Base-by-base conservation (phyloP, 164 flowering plant genomes). In the Protea cynaroides region DNA sequence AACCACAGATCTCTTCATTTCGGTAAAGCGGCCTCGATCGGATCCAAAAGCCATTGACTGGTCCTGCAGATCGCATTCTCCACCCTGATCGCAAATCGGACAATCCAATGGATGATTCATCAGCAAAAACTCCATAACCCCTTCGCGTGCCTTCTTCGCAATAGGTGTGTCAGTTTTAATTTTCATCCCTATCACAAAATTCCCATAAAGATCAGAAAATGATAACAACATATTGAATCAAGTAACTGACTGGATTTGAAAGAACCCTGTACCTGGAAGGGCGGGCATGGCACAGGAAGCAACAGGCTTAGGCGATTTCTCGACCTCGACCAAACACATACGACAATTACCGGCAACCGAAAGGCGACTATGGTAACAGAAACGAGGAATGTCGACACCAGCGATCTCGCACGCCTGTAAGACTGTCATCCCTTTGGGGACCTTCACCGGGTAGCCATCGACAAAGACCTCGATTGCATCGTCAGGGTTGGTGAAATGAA, bases 231-330 rank as follows among this genome's bases (percentile, higher is more conserved):
- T 66, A 61, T 36, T 14, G 34, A 44, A 38, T 21, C 2, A 55
- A 67, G 14, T 21, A 36, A 52, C 34, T 17, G 4, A 36, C 54
- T 21, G 52, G 0, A 55, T 4, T 1, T 0, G 25, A 40, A 7
- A n/a, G 7, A 65, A 34, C 22, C 23, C 73, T 53, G 1, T 54
- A 92, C 99, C 99, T 2, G 97, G 99, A 43, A 95, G 92, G 18
- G 99, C 97, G 3, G 99, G 99, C 99, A 95, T 92, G 65, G 99
- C 98, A 61, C 98, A 95, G 22, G 99, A 95, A 29, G 99, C 98
- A 23, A 95, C 99, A 1, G 99, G 99, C 83, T 95, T 95, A 23
- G 99, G 99, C 10, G 97, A 87, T 71, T 95, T 95, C 86, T 95
- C 97, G 22, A 95, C 97, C 75, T 95, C 99, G 38, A 95, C 98